Base-by-base conservation (phyloP, 2,329 filamentous ascomycete species). In the Penicillium digitatum region DNA sequence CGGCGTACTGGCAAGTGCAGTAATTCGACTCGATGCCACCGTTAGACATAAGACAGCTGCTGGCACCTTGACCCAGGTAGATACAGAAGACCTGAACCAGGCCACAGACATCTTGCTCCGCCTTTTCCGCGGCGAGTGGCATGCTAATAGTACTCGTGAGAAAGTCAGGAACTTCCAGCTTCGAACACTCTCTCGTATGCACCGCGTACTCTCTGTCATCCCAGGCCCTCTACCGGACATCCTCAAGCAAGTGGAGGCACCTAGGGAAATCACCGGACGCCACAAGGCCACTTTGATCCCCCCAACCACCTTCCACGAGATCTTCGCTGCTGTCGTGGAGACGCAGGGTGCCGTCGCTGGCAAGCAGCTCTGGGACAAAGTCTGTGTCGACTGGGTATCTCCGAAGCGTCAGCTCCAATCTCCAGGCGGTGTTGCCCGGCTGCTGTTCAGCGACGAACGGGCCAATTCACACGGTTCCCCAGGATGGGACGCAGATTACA, bases 271-370 rank as follows among this genome's bases (percentile, higher is more conserved):
- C 18, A 53, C 47, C 45, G 43, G 53, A 14, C 63, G 54, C 31
- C 58, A 66, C 42, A 59, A 60, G 24, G 37, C 68, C 31, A 62
- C 63, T 18, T 62, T 65, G 52, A 63, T 77, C 27, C 66, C 73
- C 12, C 62, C 73, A 0, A 64, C 67, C 3, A 68, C 78, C 6
- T 84, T 85, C 73, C 79, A 83, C 57, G 62, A 66, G 18, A 57
- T 84, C 7, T 78, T 88, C 7, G 72, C 77, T 40, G 81, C 79
- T n/a, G 72, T 85, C 9, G 77, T 82, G 3, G 75, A 79, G 27
- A 72, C 72, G 0, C 75, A 78, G 44, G 80, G 79, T 51, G 79
- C 76, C 54, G 52, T 59, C 10, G 72, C 72, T 32, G 85, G 80
- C 55, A 77, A 72, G 54, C 69, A 63, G 4, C 60, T 84, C 32